Conservation (phyloP, 2,329 filamentous ascomycete genomes). For the Trichoderma oligosporum region DNA sequence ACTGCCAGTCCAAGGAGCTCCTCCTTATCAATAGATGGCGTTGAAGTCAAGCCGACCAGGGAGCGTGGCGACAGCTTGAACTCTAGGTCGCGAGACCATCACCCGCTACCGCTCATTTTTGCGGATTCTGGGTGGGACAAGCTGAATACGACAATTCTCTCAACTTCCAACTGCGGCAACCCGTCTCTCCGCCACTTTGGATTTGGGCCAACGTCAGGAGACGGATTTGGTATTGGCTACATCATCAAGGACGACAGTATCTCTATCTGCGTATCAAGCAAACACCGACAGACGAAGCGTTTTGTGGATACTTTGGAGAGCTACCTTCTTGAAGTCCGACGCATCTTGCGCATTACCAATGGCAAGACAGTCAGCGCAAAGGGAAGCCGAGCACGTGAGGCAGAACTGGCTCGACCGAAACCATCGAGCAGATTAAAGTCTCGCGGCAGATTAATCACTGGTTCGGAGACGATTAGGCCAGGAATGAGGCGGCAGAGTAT, state of each 20-base stretch:
- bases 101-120: conserved; percentile 73
- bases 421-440: conserved; percentile 57
- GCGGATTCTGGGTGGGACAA: conserved; percentile 89
- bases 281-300: conserved; percentile 87
- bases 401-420: conserved; percentile 42
- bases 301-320: conserved; percentile 86
- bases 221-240: conserved; percentile 96
- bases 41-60: conserved; percentile 38
- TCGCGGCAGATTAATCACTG: conserved; percentile 67
- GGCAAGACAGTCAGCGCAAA: conserved; percentile 42
- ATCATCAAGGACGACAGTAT: conserved; percentile 83
- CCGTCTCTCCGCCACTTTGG: conserved; percentile 92
- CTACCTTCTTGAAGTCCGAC: conserved; percentile 86
- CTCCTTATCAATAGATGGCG: conserved; percentile 32
- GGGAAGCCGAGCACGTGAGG: conserved; percentile 52
- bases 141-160: conserved; percentile 89
- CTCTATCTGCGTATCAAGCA: conserved; percentile 86
- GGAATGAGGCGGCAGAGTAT: conserved; percentile 34
- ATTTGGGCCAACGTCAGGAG: conserved; percentile 88
- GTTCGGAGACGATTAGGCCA: conserved; percentile 45
- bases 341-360: conserved; percentile 69
- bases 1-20: conserved; percentile 37
- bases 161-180: conserved; percentile 98
- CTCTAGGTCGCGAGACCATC: conserved; percentile 44
- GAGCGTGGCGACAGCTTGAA: conserved; percentile 53